Base-by-base conservation (phyloP, 768 basidiomycete species). In the Rhodosporidiobolus sp. region DNA sequence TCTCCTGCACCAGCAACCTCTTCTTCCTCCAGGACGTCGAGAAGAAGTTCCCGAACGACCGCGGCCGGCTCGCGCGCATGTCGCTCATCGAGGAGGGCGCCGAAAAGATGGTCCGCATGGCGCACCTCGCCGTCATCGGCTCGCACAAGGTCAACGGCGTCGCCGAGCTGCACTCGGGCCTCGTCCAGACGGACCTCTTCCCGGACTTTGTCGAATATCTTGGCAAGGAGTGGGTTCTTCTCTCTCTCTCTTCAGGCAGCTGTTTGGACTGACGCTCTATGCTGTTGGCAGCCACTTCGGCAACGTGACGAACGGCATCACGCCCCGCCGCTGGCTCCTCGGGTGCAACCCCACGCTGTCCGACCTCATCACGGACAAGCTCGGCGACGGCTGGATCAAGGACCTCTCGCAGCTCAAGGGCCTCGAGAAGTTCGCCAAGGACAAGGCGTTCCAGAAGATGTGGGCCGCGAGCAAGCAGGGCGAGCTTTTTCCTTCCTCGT, bases 111-210 rank as follows among this genome's bases (percentile, higher is more conserved):
- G 55, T 69, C n/a, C 86, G 92, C 73, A 94, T 94, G 91, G 92
- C 93, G 16, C 88, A 90, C 81, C 84, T 99, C 34, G 96, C 96
- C 26, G 89, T 89, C 80, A 89, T 97, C 70, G 93, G 81, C 14
- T 90, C 89, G 78, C 86, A 88, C 77, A 90, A 88, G 80, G 90
- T 94, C 78, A 99, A 99, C 77, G 95, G 96, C 78, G 96, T 98
- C 22, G 95, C 96, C 17, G 95, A 94, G 86, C 84, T 98, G 35
- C 96, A 98, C 84, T 90, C 89, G 70, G 89, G 92, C 65, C 86
- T 98, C 55, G 90, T 98, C 63, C 85, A 84, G 81, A 4, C 24
- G 12, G 80, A 81, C 45, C 79, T 84, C 75, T 82, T 83, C 81
- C 79, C 78, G 52, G 78, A 78, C 52, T 79, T 95, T 79, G 94